These are phyloP conservation scores for Plantago elongata DNA, from an alignment of 257 asterid species.

Conservation along the genomic window DNA sequence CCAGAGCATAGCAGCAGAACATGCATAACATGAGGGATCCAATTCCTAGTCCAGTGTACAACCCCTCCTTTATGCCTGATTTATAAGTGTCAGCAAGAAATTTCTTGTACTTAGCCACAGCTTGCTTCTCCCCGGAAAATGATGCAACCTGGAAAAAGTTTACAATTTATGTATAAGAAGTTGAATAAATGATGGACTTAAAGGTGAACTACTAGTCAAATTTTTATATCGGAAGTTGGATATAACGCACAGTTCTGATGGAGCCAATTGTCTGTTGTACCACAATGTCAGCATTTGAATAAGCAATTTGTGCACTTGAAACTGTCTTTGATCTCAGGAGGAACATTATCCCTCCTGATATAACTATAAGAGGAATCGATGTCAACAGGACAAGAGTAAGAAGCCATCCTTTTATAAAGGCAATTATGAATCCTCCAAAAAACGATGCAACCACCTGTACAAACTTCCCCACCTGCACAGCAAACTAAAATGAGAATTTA, in stretches of 20 bases:
- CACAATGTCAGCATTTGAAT: conserved; percentile 31
- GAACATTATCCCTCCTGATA: conserved; percentile 22
- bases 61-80: conserved; percentile 24
- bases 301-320: conserved; percentile 25
- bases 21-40: conserved; percentile 23
- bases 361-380: conserved; percentile 23
- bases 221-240: not conserved
- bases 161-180: not conserved
- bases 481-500: conserved; percentile 1
- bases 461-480: conserved; percentile 35
- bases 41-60: conserved; percentile 31
- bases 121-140: conserved; percentile 43
- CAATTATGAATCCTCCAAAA: conserved; percentile 33
- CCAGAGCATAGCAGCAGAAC: conserved; percentile 32
- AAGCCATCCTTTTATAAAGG: conserved; percentile 42
- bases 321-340: conserved; percentile 21
- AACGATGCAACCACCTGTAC: conserved; percentile 30
- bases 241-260: conserved; percentile 38
- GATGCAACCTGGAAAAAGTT: conserved; percentile 39
- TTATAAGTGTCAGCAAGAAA: conserved; percentile 29
- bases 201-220: not conserved
- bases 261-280: conserved; percentile 41
- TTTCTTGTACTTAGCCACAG: conserved; percentile 29
- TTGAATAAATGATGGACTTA: no score
- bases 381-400: conserved; percentile 34